These are phyloP conservation scores for Phytophthora foliorum DNA, from an alignment of 352 stramenopile species.

Conservation along the genomic window DNA sequence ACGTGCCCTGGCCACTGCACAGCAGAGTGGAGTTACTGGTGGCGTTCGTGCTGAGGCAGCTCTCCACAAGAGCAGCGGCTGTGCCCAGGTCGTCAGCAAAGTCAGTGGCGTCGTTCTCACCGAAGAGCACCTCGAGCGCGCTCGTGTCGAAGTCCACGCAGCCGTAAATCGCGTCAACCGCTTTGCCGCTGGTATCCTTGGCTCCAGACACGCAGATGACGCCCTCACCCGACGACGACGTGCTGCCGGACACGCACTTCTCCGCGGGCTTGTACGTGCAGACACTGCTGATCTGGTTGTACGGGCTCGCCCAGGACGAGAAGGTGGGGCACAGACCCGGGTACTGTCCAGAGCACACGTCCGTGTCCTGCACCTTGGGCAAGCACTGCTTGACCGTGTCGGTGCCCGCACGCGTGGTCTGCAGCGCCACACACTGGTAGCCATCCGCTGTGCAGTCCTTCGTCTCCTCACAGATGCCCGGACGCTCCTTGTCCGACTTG, in stretches of 20 bases:
- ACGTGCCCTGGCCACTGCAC: slow-evolving; percentile 76
- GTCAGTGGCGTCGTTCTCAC: slow-evolving; percentile 60
- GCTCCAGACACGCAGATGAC: slow-evolving; percentile 65
- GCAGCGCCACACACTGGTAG: slow-evolving; percentile 77
- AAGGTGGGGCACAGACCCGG: slow-evolving; percentile 76
- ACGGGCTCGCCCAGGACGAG: slow-evolving; percentile 68
- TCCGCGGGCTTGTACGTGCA: slow-evolving; percentile 81
- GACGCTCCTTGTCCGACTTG: slow-evolving; percentile 39
- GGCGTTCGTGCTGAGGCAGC: slow-evolving; percentile 61
- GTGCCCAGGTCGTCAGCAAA: slow-evolving; percentile 63
- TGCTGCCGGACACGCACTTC: slow-evolving; percentile 64
- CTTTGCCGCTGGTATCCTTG: slow-evolving; percentile 47
- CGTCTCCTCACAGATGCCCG: slow-evolving; percentile 68
- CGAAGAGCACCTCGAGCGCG: slow-evolving; percentile 62
- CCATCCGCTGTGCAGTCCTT: slow-evolving; percentile 56
- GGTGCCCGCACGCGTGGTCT: slow-evolving; percentile 68
- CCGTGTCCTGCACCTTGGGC: slow-evolving; percentile 63
- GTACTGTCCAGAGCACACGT: slow-evolving; percentile 74
- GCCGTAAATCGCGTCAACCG: slow-evolving; percentile 73
- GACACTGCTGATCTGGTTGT: slow-evolving; percentile 82
- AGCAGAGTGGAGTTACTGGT: slow-evolving; percentile 61
- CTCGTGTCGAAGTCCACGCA: slow-evolving; percentile 76
- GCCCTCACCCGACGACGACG: slow-evolving; percentile 47
- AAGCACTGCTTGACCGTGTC: slow-evolving; percentile 81
- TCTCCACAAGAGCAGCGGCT: slow-evolving; percentile 47